These are phyloP conservation scores for Backusella macrospora DNA, from an alignment of 192 early-diverging fungal genomes.

Conservation along the genomic window DNA sequence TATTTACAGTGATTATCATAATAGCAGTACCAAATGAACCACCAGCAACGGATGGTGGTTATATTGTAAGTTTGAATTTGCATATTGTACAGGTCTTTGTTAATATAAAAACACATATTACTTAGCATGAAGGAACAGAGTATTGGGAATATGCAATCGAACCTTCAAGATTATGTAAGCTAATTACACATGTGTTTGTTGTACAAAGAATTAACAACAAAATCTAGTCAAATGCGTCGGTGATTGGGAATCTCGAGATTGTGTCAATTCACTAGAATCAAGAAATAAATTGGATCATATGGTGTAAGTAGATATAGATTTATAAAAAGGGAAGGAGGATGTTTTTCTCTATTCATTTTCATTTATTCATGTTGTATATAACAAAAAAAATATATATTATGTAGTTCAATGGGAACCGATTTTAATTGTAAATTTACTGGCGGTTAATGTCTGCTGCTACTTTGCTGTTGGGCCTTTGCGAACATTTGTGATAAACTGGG, in stretches of 20 bases:
- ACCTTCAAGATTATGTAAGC: neutral
- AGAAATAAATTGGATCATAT: conserved; percentile 1
- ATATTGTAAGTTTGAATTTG: neutral
- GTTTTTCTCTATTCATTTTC: neutral
- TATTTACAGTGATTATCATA: too few species aligned
- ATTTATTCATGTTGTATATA: neutral
- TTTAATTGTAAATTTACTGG: neutral
- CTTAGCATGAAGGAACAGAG: conserved; percentile 17
- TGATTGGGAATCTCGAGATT: conserved; percentile 2
- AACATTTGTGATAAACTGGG: conserved; percentile 47
- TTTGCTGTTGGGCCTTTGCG: conserved; percentile 2
- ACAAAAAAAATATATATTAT: neutral
- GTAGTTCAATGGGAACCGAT: neutral
- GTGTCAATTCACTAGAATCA: neutral
- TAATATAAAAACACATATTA: too few species aligned
- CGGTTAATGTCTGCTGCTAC: neutral
- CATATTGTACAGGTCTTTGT: neutral
- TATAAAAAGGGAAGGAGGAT: neutral
- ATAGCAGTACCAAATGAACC: neutral
- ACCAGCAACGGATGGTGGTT: neutral
- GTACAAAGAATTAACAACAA: neutral
- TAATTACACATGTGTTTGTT: neutral
- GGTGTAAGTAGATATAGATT: neutral
- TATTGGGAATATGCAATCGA: conserved; percentile 13
- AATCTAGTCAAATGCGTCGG: neutral